Evolutionary conservation across 768 basidiomycete genomes (phyloP), one percentile per base, ranked within the genome.

Genomic region (Auricularia sp.): DNA sequence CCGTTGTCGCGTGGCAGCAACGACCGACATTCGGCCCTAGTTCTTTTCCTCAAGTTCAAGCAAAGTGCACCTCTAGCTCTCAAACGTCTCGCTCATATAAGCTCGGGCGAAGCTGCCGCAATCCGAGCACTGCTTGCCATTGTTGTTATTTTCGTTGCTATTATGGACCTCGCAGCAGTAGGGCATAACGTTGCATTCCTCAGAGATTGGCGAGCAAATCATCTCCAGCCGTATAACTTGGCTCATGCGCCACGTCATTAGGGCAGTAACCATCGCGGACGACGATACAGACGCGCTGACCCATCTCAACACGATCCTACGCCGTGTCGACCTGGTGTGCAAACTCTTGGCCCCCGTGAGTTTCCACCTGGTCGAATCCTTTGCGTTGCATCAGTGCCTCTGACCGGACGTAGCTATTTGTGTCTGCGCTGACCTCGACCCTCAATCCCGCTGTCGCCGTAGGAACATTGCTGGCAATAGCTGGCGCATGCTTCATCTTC

Each of bases 151-250:
- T 67, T 67, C 1, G 76, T 76, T 5, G 77, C 76, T 62, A 59
- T 74, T 7, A 72, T 79, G 35, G 74, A 77, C 36, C 67, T 82
- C 0, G 74, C 81, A 0, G 78, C 74, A 18, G 76, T 76, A 3
- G 73, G 76, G 14, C 77, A 81, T 39, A 74, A 78, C 0, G 76
- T 83, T 1, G 77, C 79, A 0, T 73, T 83, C 29, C 79, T 83
- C 67, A 71, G 81, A 12, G 83, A 84, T 64, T 84, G 83, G 83
- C 18, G 18, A 51, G 47, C 10, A 1, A 5, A 42, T 51, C 11
- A 16, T 29, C 47, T 8, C 47, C 21, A 51, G 47, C 18, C 21
- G 10, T 51, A 42, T 51, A 51, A 16, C 0, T 16, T 21, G 16
- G 21, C 16, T 6, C 47, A 12, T 51, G 47, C 47, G 11, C 16